Evolutionary conservation across 2,329 filamentous ascomycete species (phyloP), one percentile per base, ranked within the genome.

Genomic region (Hirsutella rhossiliensis): DNA sequence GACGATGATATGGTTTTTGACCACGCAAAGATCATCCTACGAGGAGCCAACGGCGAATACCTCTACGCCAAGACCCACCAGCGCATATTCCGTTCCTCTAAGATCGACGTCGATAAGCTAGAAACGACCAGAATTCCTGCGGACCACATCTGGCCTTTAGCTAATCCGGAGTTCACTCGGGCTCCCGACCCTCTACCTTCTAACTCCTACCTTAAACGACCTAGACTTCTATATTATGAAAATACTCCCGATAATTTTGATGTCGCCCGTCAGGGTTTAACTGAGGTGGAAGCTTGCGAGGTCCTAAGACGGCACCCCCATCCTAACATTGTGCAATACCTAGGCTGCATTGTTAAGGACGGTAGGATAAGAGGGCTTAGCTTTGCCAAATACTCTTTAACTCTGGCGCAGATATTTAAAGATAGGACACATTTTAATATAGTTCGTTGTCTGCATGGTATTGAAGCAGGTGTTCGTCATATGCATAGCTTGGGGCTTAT

Each of bases 261-360:
- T 11, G 1, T 37, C n/a, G 17, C 19, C 31, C n/a, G 19, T 37
- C 18, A 36, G 3, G 19, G 36, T 12, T 17, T 42, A 18, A 37
- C 31, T 19, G 30, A 42, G 34, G 41, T 38, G 31, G 41, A 42
- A 19, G 34, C 34, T 6, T 42, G 41, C 31, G 41, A 42, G 31
- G 28, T 38, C 41, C 41, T 42, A 17, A 28, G 41, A 37, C 36
- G 7, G 17, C 18, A 42, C 34, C 41, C 41, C 28, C 17, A 42
- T 42, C 41, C 41, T 11, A 42, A 42, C 23, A 42, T 42, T 37
- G 30, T 38, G 20, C 31, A 42, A 28, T 42, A 42, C 41, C 41
- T 42, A 11, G 41, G 41, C 31, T 42, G 31, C 31, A 13, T 36
- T 30, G 30, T 42, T 23, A 29, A 28, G 20, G 31, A 42, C 41